These are phyloP conservation scores for Linnemannia elongata DNA, from an alignment of 192 early-diverging fungal species.

Conservation along the genomic window DNA sequence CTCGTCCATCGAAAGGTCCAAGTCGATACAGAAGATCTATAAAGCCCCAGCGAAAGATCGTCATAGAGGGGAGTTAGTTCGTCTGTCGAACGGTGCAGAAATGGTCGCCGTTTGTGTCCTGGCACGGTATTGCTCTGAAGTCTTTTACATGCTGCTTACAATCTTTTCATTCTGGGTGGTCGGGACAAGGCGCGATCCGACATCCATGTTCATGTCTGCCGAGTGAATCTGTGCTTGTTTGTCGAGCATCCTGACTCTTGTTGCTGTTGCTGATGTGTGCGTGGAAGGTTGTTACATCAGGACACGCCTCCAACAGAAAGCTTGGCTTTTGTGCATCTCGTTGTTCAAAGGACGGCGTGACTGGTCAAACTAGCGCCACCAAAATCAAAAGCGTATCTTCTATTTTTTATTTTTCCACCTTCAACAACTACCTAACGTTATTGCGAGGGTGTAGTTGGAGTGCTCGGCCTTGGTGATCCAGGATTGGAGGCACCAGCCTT, in stretches of 20 bases:
- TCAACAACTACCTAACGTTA: constrained; percentile 3
- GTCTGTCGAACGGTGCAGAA: background rate
- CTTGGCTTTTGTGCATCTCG: background rate
- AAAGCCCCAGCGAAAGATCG: background rate
- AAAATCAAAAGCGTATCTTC: background rate
- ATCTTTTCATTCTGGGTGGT: constrained; percentile 33
- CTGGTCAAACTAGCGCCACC: constrained; percentile 5
- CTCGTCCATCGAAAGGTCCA: constrained; percentile 52
- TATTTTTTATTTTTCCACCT: background rate
- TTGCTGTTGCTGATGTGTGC: background rate
- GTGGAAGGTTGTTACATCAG: background rate
- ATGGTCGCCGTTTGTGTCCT: background rate
- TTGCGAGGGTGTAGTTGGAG: constrained; percentile 13
- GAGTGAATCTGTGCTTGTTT: background rate
- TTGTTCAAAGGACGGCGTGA: background rate
- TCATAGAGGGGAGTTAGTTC: background rate
- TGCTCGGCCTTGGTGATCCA: constrained; percentile 42
- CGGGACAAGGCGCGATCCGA: background rate
- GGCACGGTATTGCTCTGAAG: background rate
- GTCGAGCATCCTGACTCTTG: constrained; percentile 4
- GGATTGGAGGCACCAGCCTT: constrained; percentile 25
- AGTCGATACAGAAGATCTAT: constrained; percentile 45
- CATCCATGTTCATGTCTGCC: background rate
- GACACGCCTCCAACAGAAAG: background rate
- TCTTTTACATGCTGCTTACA: constrained; percentile 8